Evolutionary conservation across 768 basidiomycete genomes (phyloP).

Genomic region (Rhizopogon vinicolor): DNA sequence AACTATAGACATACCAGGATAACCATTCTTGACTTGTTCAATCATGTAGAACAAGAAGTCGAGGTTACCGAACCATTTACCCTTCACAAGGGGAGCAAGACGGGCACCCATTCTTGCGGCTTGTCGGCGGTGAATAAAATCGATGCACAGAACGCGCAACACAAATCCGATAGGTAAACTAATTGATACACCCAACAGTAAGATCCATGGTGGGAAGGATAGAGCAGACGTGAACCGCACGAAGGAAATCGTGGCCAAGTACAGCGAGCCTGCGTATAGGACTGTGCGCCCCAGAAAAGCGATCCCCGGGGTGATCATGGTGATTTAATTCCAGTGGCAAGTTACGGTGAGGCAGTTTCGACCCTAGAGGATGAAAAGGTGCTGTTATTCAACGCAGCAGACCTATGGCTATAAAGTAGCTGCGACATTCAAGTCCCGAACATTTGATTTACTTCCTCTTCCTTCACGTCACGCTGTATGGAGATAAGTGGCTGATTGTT

Average conservation of each 20-base stretch:
- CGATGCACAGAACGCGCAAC: slow-evolving; percentile 25
- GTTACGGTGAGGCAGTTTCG: background rate
- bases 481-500: too few relatives aligned
- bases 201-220: slow-evolving; percentile 33
- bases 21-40: slow-evolving; percentile 36
- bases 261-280: background rate
- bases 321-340: background rate
- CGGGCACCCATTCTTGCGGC: slow-evolving; percentile 45
- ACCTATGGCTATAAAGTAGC: background rate
- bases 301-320: slow-evolving; percentile 15
- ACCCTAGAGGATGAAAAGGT: background rate
- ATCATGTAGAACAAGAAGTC: slow-evolving; percentile 36
- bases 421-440: background rate
- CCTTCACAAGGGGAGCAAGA: slow-evolving; percentile 32
- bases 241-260: background rate
- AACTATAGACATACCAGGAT: slow-evolving; percentile 38
- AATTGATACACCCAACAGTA: slow-evolving; percentile 25
- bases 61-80: slow-evolving; percentile 40
- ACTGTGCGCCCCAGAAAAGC: slow-evolving; percentile 5
- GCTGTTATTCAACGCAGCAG: background rate
- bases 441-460: slow-evolving; percentile 4
- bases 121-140: slow-evolving; percentile 25
- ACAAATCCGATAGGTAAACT: slow-evolving; percentile 30
- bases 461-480: slow-evolving; percentile 4
- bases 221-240: slow-evolving; percentile 12